A percentile compares a stretch with the other conserved stretches of the same genome.
Conservation (phyloP, 768 basidiomycete species). For the Lyophyllum semitale region DNA sequence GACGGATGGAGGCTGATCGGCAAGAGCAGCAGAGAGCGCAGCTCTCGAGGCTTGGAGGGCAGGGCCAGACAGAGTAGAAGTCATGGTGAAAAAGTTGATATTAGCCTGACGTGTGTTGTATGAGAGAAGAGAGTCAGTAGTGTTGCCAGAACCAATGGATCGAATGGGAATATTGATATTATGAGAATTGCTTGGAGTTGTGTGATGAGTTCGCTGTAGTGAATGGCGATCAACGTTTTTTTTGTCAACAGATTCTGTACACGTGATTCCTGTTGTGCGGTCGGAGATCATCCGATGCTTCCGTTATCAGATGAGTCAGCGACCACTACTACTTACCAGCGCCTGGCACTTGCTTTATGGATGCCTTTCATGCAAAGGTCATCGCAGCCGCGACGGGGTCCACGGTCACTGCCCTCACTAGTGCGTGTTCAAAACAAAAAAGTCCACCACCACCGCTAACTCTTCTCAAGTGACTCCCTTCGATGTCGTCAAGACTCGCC, state of each 20-base stretch:
- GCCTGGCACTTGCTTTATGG: constrained; percentile 45
- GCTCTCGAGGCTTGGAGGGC: constrained; percentile 81
- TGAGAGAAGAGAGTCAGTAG: constrained; percentile 9
- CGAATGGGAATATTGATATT: constrained; percentile 6
- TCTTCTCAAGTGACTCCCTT: constrained; percentile 90
- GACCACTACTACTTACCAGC: background rate
- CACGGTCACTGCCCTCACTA: constrained; percentile 80
- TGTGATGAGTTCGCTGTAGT: constrained; percentile 6
- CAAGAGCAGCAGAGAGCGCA: constrained; percentile 73
- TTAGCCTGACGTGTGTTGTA: constrained; percentile 7
- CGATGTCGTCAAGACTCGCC: constrained; percentile 94
- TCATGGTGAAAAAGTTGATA: constrained; percentile 30
- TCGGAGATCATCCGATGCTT: constrained; percentile 7
- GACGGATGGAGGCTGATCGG: constrained; percentile 43
- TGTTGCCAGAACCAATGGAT: constrained; percentile 6
- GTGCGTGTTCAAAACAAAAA: constrained; percentile 39
- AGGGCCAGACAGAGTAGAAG: constrained; percentile 58
- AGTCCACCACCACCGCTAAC: background rate
- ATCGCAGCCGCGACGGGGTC: constrained; percentile 80
- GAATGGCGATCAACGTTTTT: constrained; percentile 11
- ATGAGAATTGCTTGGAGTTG: constrained; percentile 2
- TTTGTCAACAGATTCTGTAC: constrained; percentile 18
- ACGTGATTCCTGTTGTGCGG: constrained; percentile 12
- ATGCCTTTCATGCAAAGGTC: constrained; percentile 77
- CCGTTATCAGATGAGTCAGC: constrained; percentile 34